Conservation (phyloP, 768 basidiomycete species). For the Cystobasidium ongulense region DNA sequence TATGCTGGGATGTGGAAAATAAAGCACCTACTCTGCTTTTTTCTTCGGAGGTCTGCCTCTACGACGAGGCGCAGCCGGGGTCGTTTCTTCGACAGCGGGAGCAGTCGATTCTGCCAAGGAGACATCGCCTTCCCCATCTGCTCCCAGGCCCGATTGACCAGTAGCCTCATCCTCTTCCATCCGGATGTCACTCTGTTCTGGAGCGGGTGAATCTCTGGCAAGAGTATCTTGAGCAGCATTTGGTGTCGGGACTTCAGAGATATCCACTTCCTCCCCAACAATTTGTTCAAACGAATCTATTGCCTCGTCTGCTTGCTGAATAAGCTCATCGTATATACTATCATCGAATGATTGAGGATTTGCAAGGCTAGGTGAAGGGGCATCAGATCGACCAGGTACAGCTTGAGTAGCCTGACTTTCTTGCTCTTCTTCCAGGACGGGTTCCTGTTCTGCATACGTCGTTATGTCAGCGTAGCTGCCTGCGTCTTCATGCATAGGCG, state of each 20-base stretch:
- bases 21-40: not conserved
- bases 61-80: not conserved
- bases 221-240: not conserved
- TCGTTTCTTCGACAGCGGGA: not conserved
- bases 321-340: not conserved
- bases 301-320: not conserved
- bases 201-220: not conserved
- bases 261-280: not conserved
- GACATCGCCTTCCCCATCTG: not conserved
- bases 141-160: not conserved
- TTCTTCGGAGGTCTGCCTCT: not conserved
- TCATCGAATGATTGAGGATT: conserved; percentile 3
- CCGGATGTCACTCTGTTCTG: not conserved
- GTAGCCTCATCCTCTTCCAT: not conserved
- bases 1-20: not conserved
- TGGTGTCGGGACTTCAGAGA: not conserved
- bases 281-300: not conserved
- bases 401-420: not conserved
- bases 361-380: not conserved
- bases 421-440: not conserved
- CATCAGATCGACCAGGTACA: not conserved
- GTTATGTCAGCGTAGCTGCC: not conserved
- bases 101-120: not conserved
- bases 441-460: not conserved
- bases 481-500: not conserved